These are phyloP conservation scores for Micractinium conductrix DNA, from an alignment of 139 green algal species.

Conservation along the genomic window DNA sequence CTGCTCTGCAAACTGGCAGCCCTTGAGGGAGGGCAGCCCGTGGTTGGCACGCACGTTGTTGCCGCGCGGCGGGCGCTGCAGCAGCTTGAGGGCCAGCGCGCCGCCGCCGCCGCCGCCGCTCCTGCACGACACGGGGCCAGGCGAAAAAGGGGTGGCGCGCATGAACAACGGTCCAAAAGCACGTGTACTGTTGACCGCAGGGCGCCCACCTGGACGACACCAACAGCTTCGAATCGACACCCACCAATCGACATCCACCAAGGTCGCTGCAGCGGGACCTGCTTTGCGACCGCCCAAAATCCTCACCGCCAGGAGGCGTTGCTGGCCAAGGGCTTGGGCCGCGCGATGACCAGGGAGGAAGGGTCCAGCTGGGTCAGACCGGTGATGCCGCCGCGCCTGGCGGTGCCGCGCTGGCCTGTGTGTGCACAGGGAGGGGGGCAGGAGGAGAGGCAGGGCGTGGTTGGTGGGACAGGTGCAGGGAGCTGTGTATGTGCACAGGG, in stretches of 20 bases:
- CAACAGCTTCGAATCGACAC: too few relatives aligned
- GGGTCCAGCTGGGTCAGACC: conserved; percentile 36
- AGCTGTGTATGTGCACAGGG: too few relatives aligned
- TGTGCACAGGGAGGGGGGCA: too few relatives aligned
- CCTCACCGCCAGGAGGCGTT: neutral
- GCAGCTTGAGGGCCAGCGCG: conserved; percentile 40
- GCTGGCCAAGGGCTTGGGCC: neutral
- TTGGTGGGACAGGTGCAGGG: neutral
- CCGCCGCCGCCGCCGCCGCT: neutral
- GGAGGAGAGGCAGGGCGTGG: too few relatives aligned
- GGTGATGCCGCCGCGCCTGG: neutral
- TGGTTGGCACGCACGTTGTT: conserved; percentile 43
- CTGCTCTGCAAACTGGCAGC: conserved; percentile 51
- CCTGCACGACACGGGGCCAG: neutral
- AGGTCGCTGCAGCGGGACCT: too few relatives aligned
- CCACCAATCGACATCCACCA: too few relatives aligned
- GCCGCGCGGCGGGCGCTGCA: conserved; percentile 41
- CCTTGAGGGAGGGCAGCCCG: conserved; percentile 30
- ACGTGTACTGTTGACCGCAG: too few relatives aligned
- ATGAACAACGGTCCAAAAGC: too few relatives aligned
- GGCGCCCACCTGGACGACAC: too few relatives aligned
- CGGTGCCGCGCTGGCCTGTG: neutral
- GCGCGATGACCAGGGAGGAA: conserved; percentile 13
- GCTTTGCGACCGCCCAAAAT: too few relatives aligned
- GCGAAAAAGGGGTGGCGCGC: too few relatives aligned